phyloP scores from a whole-genome alignment of 805 yeast species.

The Ogataea glucozyma region DNA sequence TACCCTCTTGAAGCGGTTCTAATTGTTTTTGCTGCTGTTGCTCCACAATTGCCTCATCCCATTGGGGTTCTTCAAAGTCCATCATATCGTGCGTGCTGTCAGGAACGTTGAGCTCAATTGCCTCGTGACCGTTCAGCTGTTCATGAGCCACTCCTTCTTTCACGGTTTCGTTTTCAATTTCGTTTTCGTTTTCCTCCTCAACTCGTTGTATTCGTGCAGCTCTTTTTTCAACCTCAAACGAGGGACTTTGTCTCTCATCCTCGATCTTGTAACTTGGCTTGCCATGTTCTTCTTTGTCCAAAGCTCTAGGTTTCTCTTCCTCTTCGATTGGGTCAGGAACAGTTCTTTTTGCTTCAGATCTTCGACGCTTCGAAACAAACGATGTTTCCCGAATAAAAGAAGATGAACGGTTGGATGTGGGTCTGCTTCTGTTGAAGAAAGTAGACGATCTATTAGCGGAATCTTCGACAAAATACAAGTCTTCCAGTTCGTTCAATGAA shows the following conservation, averaged over 20 bases:
- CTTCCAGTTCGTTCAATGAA: constrained; percentile 34
- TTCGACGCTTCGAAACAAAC: neutral
- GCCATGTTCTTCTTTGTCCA: too few species aligned
- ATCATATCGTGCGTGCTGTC: constrained; percentile 4
- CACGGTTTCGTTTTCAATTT: too few species aligned
- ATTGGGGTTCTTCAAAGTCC: constrained; percentile 4
- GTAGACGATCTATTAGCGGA: constrained; percentile 29
- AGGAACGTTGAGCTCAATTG: constrained; percentile 3
- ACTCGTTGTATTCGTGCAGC: neutral
- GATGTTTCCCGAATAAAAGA: constrained; percentile 5
- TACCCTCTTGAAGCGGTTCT: too few species aligned
- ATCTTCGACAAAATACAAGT: constrained; percentile 29
- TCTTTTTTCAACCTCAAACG: neutral
- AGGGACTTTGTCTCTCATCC: too few species aligned
- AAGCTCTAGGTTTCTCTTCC: neutral
- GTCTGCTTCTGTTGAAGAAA: constrained; percentile 24
- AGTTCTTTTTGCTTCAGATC: neutral
- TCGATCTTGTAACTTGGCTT: too few species aligned
- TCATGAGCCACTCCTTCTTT: too few species aligned
- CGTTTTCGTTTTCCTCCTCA: neutral
- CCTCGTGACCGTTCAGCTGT: neutral
- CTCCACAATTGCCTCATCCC: too few species aligned
- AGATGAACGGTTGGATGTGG: constrained; percentile 15
- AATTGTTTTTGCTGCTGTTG: too few species aligned
- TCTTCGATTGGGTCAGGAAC: constrained; percentile 1